Conservation (phyloP, 345 rosid genomes). For the Raphanus raphanistrum region DNA sequence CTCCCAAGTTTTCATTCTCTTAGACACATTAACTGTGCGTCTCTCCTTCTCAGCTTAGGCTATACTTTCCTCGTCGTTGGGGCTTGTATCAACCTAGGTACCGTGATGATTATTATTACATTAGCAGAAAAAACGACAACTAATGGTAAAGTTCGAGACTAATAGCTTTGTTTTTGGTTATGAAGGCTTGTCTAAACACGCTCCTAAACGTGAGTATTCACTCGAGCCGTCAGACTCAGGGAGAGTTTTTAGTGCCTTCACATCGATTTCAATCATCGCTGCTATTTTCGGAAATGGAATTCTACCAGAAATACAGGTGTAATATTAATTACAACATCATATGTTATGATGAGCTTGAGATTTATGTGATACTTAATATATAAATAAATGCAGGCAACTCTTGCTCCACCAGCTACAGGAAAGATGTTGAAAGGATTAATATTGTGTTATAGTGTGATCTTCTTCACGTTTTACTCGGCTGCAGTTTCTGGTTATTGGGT, state of each 20-base stretch:
- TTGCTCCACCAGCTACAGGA: conserved; percentile 97
- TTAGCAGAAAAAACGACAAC: not conserved
- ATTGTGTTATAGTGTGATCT: conserved; percentile 76
- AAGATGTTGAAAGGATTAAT: conserved; percentile 93
- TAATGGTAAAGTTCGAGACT: not conserved
- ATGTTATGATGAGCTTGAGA: conserved; percentile 5
- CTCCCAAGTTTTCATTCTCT: conserved; percentile 95
- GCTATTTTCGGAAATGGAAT: conserved; percentile 95
- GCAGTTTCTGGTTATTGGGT: conserved; percentile 81
- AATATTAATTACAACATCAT: not conserved
- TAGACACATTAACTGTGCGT: conserved; percentile 77
- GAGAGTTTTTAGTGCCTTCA: conserved; percentile 77
- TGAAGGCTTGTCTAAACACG: conserved; percentile 60
- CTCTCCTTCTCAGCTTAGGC: conserved; percentile 85
- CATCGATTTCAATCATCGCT: conserved; percentile 89
- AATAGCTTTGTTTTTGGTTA: not conserved
- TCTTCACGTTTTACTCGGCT: conserved; percentile 81
- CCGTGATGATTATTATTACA: not conserved
- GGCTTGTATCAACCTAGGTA: conserved; percentile 88
- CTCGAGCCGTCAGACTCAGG: conserved; percentile 60
- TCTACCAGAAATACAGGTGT: conserved; percentile 92
- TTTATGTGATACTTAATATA: not conserved
- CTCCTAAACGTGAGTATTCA: conserved; percentile 74
- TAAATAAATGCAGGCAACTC: conserved; percentile 66
- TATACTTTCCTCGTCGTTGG: conserved; percentile 89